phyloP scores from a whole-genome alignment of 192 early-diverging fungal species.

The Coemansia sp. region DNA sequence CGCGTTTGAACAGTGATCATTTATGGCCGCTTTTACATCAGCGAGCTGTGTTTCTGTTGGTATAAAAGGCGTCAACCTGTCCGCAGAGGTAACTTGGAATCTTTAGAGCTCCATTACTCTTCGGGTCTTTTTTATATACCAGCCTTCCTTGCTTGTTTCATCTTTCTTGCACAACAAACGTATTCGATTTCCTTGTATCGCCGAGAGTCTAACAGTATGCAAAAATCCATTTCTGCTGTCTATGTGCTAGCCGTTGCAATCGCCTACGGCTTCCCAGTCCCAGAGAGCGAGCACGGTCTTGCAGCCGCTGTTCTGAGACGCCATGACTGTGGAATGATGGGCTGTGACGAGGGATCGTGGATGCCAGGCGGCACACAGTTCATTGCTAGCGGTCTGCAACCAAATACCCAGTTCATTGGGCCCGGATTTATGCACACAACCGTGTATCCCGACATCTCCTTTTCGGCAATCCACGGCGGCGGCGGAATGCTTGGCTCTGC shows the following conservation, averaged over 20 bases:
- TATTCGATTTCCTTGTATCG: neutral
- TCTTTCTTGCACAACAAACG: neutral
- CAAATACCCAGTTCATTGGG: conserved; percentile 20
- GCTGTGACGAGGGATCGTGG: conserved; percentile 11
- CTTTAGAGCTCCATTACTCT: conserved; percentile 26
- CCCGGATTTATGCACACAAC: conserved; percentile 26
- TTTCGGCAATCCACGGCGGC: conserved; percentile 13
- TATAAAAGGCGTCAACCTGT: neutral
- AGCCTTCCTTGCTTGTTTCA: neutral
- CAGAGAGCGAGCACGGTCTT: neutral
- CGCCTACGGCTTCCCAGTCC: conserved; percentile 11
- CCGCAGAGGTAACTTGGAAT: conserved; percentile 1
- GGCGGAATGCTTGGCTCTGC: neutral
- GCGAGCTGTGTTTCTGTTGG: neutral
- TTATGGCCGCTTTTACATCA: neutral
- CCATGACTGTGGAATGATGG: conserved; percentile 8
- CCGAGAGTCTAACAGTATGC: conserved; percentile 11
- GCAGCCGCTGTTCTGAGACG: conserved; percentile 10
- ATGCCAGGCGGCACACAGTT: conserved; percentile 9
- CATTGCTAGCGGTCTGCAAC: conserved; percentile 13
- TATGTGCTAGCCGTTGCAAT: conserved; percentile 17
- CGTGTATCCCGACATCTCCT: conserved; percentile 13
- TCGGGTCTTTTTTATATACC: conserved; percentile 31
- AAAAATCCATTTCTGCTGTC: conserved; percentile 17
- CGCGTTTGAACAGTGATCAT: neutral